Conservation (phyloP, 331 rosid genomes). For the Stylosanthes scabra region DNA sequence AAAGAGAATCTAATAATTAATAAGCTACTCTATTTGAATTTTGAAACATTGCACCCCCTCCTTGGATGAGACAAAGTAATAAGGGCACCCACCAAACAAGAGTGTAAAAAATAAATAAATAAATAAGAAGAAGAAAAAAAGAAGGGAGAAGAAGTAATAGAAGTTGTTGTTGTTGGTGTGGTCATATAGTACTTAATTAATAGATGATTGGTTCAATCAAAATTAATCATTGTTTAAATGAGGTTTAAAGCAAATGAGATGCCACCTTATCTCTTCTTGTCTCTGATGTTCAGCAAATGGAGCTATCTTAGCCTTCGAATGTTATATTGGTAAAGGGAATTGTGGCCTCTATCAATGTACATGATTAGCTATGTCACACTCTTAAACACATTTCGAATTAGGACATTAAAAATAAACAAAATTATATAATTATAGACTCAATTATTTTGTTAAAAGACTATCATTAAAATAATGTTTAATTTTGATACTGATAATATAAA, state of each 20-base stretch:
- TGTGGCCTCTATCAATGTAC: slow-evolving; percentile 52
- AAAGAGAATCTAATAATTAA: not conserved
- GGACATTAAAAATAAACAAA: too few relatives aligned
- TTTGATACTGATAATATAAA: too few relatives aligned
- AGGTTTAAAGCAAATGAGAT: slow-evolving; percentile 53
- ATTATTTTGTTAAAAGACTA: too few relatives aligned
- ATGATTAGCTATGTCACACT: slow-evolving; percentile 31
- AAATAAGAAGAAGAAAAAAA: not conserved
- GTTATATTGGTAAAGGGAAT: slow-evolving; percentile 33
- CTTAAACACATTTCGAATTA: not conserved
- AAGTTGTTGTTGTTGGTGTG: slow-evolving; percentile 11
- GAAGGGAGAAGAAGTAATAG: not conserved
- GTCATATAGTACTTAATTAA: slow-evolving; percentile 46
- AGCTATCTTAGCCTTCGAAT: slow-evolving; percentile 38
- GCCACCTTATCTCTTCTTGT: slow-evolving; percentile 45
- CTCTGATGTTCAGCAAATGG: slow-evolving; percentile 47
- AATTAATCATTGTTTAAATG: slow-evolving; percentile 35
- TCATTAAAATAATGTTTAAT: too few relatives aligned
- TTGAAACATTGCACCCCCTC: slow-evolving; percentile 9
- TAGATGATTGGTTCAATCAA: slow-evolving; percentile 41
- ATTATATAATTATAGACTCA: too few relatives aligned
- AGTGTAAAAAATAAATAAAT: too few relatives aligned
- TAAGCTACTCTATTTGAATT: not conserved
- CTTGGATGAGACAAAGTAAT: not conserved
- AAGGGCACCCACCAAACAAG: too few relatives aligned